phyloP scores from a whole-genome alignment of 768 basidiomycete genomes.

The Astraeus odoratus region DNA sequence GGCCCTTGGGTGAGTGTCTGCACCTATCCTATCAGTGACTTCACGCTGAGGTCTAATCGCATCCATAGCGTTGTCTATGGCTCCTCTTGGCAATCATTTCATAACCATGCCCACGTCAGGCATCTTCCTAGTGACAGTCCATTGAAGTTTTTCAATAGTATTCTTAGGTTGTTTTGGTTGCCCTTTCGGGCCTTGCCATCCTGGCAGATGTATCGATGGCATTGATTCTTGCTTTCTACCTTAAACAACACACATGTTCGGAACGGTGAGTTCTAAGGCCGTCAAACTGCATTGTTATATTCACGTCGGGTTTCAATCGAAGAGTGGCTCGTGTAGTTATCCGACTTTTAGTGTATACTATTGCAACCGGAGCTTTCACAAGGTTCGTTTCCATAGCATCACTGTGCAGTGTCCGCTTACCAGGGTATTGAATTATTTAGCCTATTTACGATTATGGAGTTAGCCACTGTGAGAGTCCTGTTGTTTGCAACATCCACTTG shows the following conservation, averaged over 20 bases:
- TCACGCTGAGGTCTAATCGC: neutral
- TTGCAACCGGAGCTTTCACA: neutral
- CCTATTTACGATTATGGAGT: neutral
- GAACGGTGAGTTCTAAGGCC: neutral
- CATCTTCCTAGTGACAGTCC: neutral
- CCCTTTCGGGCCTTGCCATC: neutral
- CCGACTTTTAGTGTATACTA: neutral
- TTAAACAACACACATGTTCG: neutral
- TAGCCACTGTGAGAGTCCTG: neutral
- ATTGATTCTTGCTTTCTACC: neutral
- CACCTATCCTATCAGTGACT: neutral
- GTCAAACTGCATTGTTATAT: neutral
- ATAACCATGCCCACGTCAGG: neutral
- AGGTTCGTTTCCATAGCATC: neutral
- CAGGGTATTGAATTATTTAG: neutral
- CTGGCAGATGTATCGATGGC: neutral
- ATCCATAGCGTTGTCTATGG: neutral
- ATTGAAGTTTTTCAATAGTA: neutral
- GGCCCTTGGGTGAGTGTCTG: neutral
- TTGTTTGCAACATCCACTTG: neutral
- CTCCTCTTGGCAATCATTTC: neutral
- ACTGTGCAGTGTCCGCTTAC: neutral
- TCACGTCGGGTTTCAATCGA: neutral
- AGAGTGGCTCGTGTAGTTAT: neutral
- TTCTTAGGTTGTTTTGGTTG: neutral